Percentiles rank a stretch among this genome's conserved stretches.
phyloP scores from a whole-genome alignment of 768 basidiomycete genomes.

The Leccinum variicolor region DNA sequence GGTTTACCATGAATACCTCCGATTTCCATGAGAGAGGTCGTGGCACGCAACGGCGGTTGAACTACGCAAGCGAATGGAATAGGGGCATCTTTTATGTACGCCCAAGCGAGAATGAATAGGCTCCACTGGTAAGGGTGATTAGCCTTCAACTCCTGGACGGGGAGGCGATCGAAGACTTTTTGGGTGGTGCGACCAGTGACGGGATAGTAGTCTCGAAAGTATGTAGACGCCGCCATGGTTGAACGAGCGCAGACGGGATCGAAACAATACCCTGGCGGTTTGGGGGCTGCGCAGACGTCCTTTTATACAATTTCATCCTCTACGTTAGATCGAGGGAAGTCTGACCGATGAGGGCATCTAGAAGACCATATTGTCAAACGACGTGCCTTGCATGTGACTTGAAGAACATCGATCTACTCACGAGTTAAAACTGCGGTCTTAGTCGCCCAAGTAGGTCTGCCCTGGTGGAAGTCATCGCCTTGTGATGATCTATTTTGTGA shows the following conservation, averaged over 20 bases:
- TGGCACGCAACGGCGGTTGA: conserved; percentile 6
- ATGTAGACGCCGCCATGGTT: background rate
- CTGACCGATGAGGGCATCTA: background rate
- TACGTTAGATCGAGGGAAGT: background rate
- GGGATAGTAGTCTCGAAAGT: conserved; percentile 16
- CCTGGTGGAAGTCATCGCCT: background rate
- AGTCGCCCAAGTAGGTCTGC: background rate
- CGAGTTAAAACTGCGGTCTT: background rate
- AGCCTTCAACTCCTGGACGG: conserved; percentile 17
- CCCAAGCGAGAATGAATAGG: conserved; percentile 25
- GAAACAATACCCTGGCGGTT: background rate
- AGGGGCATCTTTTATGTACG: conserved; percentile 9
- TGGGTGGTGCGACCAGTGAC: conserved; percentile 18
- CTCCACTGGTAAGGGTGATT: conserved; percentile 26
- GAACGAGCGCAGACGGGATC: background rate
- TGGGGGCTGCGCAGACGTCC: background rate
- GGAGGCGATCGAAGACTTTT: conserved; percentile 19
- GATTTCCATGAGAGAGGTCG: conserved; percentile 21
- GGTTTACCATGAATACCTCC: conserved; percentile 25
- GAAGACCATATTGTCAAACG: background rate
- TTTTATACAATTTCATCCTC: conserved; percentile 4
- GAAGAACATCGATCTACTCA: background rate
- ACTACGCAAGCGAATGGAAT: conserved; percentile 13
- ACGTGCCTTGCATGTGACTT: background rate
- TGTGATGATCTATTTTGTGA: background rate